Evolutionary conservation across 345 rosid species (phyloP).

Genomic region (Mercurialis annua): DNA sequence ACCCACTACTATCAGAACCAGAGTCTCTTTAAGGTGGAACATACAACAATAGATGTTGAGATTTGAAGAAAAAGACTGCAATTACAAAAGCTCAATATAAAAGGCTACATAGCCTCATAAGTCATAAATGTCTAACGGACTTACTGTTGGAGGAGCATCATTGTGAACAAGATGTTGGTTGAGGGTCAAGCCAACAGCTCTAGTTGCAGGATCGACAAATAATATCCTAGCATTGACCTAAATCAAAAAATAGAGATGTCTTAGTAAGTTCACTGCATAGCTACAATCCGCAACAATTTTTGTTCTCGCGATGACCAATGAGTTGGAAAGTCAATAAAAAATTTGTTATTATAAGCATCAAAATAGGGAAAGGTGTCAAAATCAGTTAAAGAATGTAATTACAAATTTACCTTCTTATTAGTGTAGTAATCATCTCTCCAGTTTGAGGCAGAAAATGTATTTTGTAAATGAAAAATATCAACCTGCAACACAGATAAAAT

Average conservation of each 20-base stretch:
- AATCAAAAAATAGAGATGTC: constrained; percentile 21
- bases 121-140: constrained; percentile 16
- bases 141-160: constrained; percentile 74
- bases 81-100: constrained; percentile 8
- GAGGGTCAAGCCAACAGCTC: constrained; percentile 94
- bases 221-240: constrained; percentile 92
- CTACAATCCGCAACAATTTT: not conserved
- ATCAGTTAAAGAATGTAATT: constrained; percentile 8
- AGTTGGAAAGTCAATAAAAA: not conserved
- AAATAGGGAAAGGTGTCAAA: not conserved
- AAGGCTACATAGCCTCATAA: constrained; percentile 1
- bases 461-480: constrained; percentile 78
- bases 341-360: not conserved
- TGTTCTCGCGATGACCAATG: not conserved
- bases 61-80: constrained; percentile 3
- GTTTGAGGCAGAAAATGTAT: constrained; percentile 47
- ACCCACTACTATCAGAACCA: not conserved
- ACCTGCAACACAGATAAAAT: constrained; percentile 42
- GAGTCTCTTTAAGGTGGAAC: not conserved
- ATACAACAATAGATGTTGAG: not conserved
- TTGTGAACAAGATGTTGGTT: constrained; percentile 78
- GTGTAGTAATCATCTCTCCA: constrained; percentile 82
- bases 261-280: not conserved
- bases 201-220: constrained; percentile 83
- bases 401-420: constrained; percentile 61